Evolutionary conservation across 2,329 filamentous ascomycete species (phyloP), one percentile per base, ranked within the genome.

Genomic region (Phyllosticta citriasiana): DNA sequence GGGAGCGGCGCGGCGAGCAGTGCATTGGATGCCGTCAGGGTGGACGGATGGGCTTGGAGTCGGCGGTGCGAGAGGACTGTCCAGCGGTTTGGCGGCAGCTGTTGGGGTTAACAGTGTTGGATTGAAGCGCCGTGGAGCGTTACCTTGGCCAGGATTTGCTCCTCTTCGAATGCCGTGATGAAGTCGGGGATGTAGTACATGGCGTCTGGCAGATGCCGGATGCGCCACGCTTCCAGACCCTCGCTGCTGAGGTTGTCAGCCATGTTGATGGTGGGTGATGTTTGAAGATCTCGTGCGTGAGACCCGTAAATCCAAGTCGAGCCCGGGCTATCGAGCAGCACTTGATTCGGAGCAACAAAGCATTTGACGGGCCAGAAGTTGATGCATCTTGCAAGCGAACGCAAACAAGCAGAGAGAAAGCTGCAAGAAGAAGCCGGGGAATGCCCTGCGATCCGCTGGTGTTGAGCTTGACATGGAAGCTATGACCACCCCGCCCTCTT

Each of bases 101-200:
- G 64, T 47, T 4, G 25, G 22, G 19, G 40, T 24, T 16, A 52
- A 26, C 1, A 0, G 22, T 9, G 57, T 60, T 82, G 76, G 27
- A 33, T 24, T 14, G 55, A 47, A 47, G 27, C 51, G 12, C n/a
- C 40, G 14, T 47, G 51, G 25, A 33, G 55, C 9, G 10, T 7
- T 68, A 88, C 89, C 79, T 90, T 94, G 59, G 84, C 76, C 55
- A 96, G 76, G 7, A 97, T 82, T 7, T 76, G 69, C 33, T 77
- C 72, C 76, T 96, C 91, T 74, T 97, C 91, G 53, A 87, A 83
- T 60, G 79, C 73, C 4, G 82, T 87, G 71, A 97, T 88, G 76
- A 97, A 97, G 71, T 92, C 80, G 7, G 91, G 82, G 62, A 97
- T 87, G 76, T 97, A 97, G 77, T 87, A 96, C 59, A 90, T 88